These are phyloP conservation scores for Pestalotiopsis fici DNA, from an alignment of 2,329 filamentous ascomycete genomes.

Conservation along the genomic window DNA sequence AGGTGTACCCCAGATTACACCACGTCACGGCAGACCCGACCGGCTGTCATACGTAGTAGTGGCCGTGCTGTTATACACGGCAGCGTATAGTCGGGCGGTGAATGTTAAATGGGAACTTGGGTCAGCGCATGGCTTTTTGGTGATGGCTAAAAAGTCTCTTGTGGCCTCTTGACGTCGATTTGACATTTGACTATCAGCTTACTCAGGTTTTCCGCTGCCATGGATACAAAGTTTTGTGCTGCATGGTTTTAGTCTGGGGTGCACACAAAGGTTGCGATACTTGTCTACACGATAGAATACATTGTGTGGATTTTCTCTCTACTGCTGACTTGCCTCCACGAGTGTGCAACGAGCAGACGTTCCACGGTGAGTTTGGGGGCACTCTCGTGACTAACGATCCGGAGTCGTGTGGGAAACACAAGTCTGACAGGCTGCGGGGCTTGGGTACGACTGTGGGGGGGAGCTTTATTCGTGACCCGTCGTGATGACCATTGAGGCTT, in stretches of 20 bases:
- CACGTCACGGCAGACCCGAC: too few relatives aligned
- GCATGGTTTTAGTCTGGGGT: not conserved
- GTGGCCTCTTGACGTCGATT: not conserved
- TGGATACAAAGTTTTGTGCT: not conserved
- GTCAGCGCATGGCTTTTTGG: not conserved
- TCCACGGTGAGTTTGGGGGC: not conserved
- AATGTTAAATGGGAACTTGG: too few relatives aligned
- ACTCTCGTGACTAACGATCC: slow-evolving; percentile 1
- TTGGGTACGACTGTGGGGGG: not conserved
- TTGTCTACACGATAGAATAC: not conserved
- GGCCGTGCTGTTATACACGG: not conserved
- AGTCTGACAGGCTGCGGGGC: not conserved
- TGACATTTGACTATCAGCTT: not conserved
- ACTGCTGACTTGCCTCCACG: not conserved
- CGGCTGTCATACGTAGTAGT: not conserved
- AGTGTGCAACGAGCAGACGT: not conserved
- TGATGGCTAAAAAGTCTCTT: not conserved
- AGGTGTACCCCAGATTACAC: too few relatives aligned
- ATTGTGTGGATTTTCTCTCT: not conserved
- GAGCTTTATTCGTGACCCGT: not conserved
- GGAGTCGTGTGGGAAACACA: not conserved
- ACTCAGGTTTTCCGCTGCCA: not conserved
- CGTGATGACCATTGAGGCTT: not conserved
- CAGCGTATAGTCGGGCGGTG: not conserved
- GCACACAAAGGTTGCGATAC: not conserved